Base-by-base conservation (phyloP, 768 basidiomycete genomes). In the Cystoderma amianthinum region DNA sequence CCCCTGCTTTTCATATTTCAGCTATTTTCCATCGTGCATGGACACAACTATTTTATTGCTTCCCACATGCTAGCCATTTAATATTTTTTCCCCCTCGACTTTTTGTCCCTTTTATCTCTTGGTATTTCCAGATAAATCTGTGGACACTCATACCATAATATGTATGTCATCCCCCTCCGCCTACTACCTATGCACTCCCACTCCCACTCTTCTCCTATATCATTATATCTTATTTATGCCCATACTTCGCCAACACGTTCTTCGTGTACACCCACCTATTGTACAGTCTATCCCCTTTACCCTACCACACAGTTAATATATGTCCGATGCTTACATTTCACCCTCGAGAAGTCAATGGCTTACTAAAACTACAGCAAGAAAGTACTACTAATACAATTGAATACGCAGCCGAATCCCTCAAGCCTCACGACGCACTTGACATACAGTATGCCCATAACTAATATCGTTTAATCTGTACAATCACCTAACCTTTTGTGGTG, bases 1-100 rank as follows among this genome's bases (percentile, higher is more conserved):
- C 12, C 28, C 17, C 9, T 36, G 12, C 34, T 36, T 19, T 28
- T 28, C 25, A 7, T 28, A 7, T 28, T 28, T 28, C 7, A 7
- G 25, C n/a, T 28, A 28, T 36, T 36, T 17, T 36, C 18, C 34
- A 36, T 36, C 34, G 18, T 36, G 18, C 34, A 36, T 16, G n/a
- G n/a, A 36, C 34, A 36, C 12, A n/a, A n/a, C 18, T 36, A n/a
- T 36, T 19, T 36, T 36, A 19, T 19, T 36, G 12, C 18, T 36
- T 36, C 34, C 34, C 34, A 28, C 25, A 28, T 28, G 25, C 25
- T 28, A 28, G 25, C n/a, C 25, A 28, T 28, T n/a, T 28, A 28
- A 7, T 28, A 7, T 28, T 28, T 7, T 28, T 7, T 7, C 7
- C 25, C 25, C 25, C n/a, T 28, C n/a, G n/a, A n/a, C n/a, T n/a